Base-by-base conservation (phyloP, 2,329 filamentous ascomycete species). In the Calonectria naviculata region DNA sequence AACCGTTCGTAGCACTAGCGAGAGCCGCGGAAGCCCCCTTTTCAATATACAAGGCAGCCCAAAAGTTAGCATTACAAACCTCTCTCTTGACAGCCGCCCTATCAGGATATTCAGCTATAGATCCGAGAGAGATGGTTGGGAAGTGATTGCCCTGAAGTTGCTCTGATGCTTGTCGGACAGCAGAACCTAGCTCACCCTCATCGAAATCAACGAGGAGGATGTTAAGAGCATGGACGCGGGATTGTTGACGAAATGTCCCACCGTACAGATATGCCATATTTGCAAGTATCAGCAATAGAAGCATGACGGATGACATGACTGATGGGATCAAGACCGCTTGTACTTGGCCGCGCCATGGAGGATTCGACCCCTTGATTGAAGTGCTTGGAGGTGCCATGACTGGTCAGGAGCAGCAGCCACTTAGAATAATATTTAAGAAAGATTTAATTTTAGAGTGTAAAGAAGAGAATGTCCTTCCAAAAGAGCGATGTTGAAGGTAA, bases 201-300 rank as follows among this genome's bases (percentile, higher is more conserved):
- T 67, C 65, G 26, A 31, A 67, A 54, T 67, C 54, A 28, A 67
- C 65, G 44, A 67, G 19, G 34, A 67, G 65, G 12, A 67, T 52
- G 15, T 67, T 67, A 17, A 67, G 65, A 19, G 65, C 65, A 26
- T 44, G 42, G 5, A 67, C 56, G 19, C 56, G 54, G 19, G 42
- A 21, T 13, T 52, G 24, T 3, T 41, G 42, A 12, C 29, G 65
- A 24, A 67, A 67, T 2, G 65, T 62, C 4, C 54, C 36, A 17
- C 65, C 65, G 19, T 52, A 67, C 15, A 67, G 44, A 28, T 65
- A 65, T 13, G n/a, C 29, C 46, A 65, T 38, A 19, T 65, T 65
- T 19, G 31, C 62, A 7, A 65, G 36, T 17, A 65, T 28, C 8
- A 65, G 46, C 24, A 65, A 29, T 15, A 52, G 36, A 15, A 65